These are phyloP conservation scores for Sphaerobolus stellatus DNA, from an alignment of 1,284 basidiomycete species.

Conservation along the genomic window DNA sequence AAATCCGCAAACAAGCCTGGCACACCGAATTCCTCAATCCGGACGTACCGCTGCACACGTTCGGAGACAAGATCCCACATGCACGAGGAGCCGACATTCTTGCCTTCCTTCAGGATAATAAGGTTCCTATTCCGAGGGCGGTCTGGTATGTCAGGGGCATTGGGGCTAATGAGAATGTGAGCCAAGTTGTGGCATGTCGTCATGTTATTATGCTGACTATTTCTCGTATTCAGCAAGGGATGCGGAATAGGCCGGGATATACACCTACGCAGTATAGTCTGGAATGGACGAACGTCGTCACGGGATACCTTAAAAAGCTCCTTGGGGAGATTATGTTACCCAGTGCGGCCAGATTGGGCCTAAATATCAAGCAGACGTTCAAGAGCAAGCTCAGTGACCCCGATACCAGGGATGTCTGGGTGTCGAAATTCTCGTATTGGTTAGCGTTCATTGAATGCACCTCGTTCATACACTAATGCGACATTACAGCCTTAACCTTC, in stretches of 20 bases:
- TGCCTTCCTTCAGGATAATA: constrained; percentile 79
- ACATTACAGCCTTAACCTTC: constrained; percentile 59
- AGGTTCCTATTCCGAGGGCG: constrained; percentile 84
- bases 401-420: constrained; percentile 73
- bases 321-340: constrained; percentile 82
- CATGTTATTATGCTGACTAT: too few relatives aligned
- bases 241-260: constrained; percentile 70
- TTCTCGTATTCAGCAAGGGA: constrained; percentile 50
- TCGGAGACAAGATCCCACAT: constrained; percentile 90
- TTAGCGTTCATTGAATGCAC: constrained; percentile 35
- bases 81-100: constrained; percentile 90
- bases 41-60: constrained; percentile 80
- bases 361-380: constrained; percentile 78
- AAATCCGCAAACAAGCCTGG: constrained; percentile 85
- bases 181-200: constrained; percentile 17
- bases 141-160: constrained; percentile 95
- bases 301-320: constrained; percentile 88
- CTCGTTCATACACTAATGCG: constrained; percentile 2
- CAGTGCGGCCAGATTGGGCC: constrained; percentile 65
- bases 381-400: constrained; percentile 72
- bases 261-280: constrained; percentile 82
- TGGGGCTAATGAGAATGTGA: constrained; percentile 91
- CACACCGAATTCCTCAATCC: constrained; percentile 90
- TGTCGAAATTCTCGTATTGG: constrained; percentile 80
- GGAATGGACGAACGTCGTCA: constrained; percentile 88